These are phyloP conservation scores for Eimeria acervulina DNA, from an alignment of 169 alveolate species.

Conservation along the genomic window DNA sequence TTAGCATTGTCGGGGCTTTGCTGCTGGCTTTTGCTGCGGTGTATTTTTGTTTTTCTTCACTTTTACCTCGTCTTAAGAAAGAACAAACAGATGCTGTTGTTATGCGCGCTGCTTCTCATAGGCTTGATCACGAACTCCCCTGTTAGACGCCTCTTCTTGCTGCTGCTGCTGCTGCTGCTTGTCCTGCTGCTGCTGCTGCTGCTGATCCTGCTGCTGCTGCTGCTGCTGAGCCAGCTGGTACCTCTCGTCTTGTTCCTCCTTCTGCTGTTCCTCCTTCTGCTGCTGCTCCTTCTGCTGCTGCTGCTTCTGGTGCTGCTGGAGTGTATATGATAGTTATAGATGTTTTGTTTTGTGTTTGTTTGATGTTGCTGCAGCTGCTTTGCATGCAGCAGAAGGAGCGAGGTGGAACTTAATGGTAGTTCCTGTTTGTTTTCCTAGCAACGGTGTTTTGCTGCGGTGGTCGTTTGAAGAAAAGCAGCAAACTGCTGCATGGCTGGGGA, in stretches of 20 bases:
- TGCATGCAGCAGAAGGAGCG: constrained; percentile 57
- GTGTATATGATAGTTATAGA: too few species aligned
- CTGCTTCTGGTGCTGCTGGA: not conserved
- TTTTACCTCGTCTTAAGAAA: constrained; percentile 62
- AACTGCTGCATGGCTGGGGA: constrained; percentile 80
- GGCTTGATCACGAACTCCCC: constrained; percentile 84
- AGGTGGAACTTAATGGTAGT: constrained; percentile 87
- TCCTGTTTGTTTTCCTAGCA: constrained; percentile 83
- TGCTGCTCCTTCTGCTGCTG: not conserved
- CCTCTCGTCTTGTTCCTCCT: not conserved
- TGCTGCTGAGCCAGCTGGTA: too few species aligned
- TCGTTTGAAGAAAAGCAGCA: constrained; percentile 79
- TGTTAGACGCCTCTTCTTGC: constrained; percentile 51
- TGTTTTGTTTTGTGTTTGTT: not conserved
- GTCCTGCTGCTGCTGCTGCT: too few species aligned
- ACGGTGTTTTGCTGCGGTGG: constrained; percentile 87
- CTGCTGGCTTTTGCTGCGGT: constrained; percentile 49
- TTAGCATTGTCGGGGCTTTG: constrained; percentile 67
- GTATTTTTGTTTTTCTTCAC: constrained; percentile 8
- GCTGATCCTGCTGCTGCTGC: too few species aligned
- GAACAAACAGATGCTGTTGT: constrained; percentile 64
- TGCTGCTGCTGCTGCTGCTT: too few species aligned
- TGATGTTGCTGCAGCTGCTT: constrained; percentile 12
- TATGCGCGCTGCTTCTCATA: constrained; percentile 79
- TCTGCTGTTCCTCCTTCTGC: not conserved